These are phyloP conservation scores for Blakeslea trispora DNA, from an alignment of 371 early-diverging fungal genomes.

Conservation along the genomic window DNA sequence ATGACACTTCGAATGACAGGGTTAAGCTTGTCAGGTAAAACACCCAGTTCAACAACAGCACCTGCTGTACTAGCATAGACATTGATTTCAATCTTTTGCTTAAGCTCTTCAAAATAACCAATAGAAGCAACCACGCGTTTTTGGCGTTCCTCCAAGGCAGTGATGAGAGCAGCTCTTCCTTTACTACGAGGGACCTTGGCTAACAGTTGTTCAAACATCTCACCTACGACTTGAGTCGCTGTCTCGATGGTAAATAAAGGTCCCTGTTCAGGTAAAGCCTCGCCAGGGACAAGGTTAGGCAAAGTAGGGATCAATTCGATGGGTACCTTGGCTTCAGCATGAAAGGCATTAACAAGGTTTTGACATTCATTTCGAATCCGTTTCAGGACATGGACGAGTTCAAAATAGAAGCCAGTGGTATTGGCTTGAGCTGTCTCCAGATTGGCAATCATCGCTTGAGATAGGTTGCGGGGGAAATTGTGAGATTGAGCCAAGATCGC, in stretches of 20 bases:
- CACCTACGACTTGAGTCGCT: slow-evolving; percentile 57
- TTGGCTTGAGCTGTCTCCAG: slow-evolving; percentile 46
- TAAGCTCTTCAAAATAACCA: slow-evolving; percentile 65
- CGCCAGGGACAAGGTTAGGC: slow-evolving; percentile 58
- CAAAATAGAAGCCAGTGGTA: slow-evolving; percentile 59
- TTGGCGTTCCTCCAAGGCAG: slow-evolving; percentile 60
- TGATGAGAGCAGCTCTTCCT: slow-evolving; percentile 38
- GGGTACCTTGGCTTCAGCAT: slow-evolving; percentile 55
- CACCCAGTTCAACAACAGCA: slow-evolving; percentile 79
- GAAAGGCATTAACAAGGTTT: slow-evolving; percentile 63
- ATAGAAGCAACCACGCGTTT: slow-evolving; percentile 66
- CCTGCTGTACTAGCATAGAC: slow-evolving; percentile 80
- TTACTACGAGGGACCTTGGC: slow-evolving; percentile 43
- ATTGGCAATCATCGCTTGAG: slow-evolving; percentile 55
- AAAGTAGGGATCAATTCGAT: slow-evolving; percentile 55
- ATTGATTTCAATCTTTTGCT: slow-evolving; percentile 70
- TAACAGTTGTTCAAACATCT: slow-evolving; percentile 50
- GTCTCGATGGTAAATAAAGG: slow-evolving; percentile 65
- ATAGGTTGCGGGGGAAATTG: slow-evolving; percentile 55
- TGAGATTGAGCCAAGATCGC: slow-evolving; percentile 41
- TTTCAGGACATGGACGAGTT: slow-evolving; percentile 68
- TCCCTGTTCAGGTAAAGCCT: slow-evolving; percentile 46
- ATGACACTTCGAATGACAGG: slow-evolving; percentile 87
- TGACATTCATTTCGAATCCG: slow-evolving; percentile 79
- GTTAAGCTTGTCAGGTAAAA: slow-evolving; percentile 81